These are phyloP conservation scores for Gossypium lobatum DNA, from an alignment of 441 rosid species.

Conservation along the genomic window DNA sequence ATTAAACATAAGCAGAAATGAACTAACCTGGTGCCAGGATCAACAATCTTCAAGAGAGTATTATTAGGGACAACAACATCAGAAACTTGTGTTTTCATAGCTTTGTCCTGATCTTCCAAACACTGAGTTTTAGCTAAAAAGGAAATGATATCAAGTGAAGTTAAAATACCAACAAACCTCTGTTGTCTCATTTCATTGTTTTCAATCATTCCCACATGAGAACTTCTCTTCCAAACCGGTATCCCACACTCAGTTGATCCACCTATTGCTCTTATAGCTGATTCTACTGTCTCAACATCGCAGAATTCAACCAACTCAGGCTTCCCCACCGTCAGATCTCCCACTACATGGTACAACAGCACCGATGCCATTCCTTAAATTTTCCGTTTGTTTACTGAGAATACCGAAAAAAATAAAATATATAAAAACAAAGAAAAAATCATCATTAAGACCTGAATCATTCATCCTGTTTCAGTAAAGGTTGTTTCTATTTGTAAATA, in stretches of 20 bases:
- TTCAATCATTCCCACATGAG: slow-evolving; percentile 47
- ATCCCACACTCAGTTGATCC: slow-evolving; percentile 88
- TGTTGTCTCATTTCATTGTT: slow-evolving; percentile 63
- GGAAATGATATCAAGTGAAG: slow-evolving; percentile 75
- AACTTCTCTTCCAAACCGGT: slow-evolving; percentile 78
- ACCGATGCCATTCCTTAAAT: slow-evolving; percentile 65
- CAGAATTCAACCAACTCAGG: slow-evolving; percentile 82
- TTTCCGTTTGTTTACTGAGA: not conserved
- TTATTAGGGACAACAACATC: slow-evolving; percentile 55
- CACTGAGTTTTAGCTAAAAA: slow-evolving; percentile 68
- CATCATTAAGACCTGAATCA: not conserved
- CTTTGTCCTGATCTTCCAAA: slow-evolving; percentile 69
- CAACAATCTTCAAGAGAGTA: slow-evolving; percentile 68
- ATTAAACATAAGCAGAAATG: not conserved
- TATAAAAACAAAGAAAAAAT: not conserved
- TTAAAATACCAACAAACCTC: slow-evolving; percentile 83
- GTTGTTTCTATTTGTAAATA: not conserved
- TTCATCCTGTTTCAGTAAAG: not conserved
- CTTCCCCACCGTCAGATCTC: slow-evolving; percentile 97
- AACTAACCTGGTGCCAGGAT: slow-evolving; percentile 85
- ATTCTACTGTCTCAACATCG: slow-evolving; percentile 78
- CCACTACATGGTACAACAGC: slow-evolving; percentile 84
- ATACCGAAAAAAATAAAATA: not conserved
- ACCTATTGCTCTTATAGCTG: slow-evolving; percentile 76
- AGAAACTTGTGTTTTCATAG: slow-evolving; percentile 72